Base-by-base conservation (phyloP, 2,329 filamentous ascomycete genomes). In the Fusarium cicatricum region DNA sequence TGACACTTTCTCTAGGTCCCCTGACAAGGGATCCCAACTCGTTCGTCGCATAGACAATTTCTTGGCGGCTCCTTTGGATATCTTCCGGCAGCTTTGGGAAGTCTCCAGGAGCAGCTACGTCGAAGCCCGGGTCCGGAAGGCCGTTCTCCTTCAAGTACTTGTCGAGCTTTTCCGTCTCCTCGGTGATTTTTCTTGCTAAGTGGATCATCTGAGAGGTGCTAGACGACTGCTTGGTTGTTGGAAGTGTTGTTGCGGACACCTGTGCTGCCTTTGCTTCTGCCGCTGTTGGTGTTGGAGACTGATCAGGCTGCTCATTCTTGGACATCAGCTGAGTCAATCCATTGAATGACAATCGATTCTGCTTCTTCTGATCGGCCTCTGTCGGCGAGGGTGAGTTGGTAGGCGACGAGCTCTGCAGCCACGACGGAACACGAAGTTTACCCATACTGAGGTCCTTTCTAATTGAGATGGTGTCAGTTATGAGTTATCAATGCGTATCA, bases 131-230 rank as follows among this genome's bases (percentile, higher is more conserved):
- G 44, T 77, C 67, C 1, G 72, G 72, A 3, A 79, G 65, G 7
- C 72, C 72, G 43, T 78, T 78, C 5, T 75, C 71, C 42, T 72
- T 75, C 56, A 84, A 65, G 62, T 81, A 82, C 3, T 67, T 67
- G 52, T 84, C 79, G 15, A 85, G 67, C 62, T 77, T 83, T 55
- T 79, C 77, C 1, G 82, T 80, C 58, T 84, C 81, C 36, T 65
- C 59, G 31, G 74, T 73, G 49, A 84, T 84, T 40, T 72, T 80
- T 42, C 73, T 74, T 3, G 81, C 80, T n/a, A 85, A 70, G 21
- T 71, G 69, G 12, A 78, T 61, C 71, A 84, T 75, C 19, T 71
- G 74, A 2, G 78, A 77, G 11, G 74, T 67, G 4, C 52, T 41
- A n/a, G 55, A 43, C 12, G 44, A 56, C 40, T 42, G 59, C 37